Conservation (phyloP, 306 rosid species). For the Dicorynia guianensis region DNA sequence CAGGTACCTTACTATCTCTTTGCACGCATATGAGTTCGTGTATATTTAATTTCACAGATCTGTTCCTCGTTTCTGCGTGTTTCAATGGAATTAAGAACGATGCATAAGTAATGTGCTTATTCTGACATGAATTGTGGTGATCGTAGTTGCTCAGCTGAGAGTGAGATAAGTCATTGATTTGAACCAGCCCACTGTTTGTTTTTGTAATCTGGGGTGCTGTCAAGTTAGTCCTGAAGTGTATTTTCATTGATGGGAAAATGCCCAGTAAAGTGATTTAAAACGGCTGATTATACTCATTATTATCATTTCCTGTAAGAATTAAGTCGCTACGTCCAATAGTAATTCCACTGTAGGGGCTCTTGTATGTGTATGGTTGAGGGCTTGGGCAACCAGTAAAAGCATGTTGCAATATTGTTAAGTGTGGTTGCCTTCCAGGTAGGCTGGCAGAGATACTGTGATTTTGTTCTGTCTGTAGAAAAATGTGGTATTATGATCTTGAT, state of each 20-base stretch:
- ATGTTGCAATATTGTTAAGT: no score
- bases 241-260: background rate
- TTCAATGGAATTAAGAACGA: background rate
- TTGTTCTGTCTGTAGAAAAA: no score
- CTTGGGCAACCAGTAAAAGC: no score
- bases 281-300: no score
- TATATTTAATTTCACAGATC: conserved; percentile 22
- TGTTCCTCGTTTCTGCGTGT: background rate
- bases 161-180: background rate
- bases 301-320: no score
- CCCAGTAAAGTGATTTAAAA: background rate
- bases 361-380: no score
- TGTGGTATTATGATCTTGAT: no score
- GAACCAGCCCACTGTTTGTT: background rate
- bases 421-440: no score
- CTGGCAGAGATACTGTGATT: no score
- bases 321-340: no score
- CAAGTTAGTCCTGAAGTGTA: background rate
- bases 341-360: no score
- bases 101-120: background rate
- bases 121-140: background rate
- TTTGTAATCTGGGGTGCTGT: background rate
- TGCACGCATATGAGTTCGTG: background rate
- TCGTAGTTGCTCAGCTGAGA: background rate
- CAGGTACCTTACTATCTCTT: conserved; percentile 58